Conservation (phyloP, 768 basidiomycete genomes). For the Psilocybe azurescens region DNA sequence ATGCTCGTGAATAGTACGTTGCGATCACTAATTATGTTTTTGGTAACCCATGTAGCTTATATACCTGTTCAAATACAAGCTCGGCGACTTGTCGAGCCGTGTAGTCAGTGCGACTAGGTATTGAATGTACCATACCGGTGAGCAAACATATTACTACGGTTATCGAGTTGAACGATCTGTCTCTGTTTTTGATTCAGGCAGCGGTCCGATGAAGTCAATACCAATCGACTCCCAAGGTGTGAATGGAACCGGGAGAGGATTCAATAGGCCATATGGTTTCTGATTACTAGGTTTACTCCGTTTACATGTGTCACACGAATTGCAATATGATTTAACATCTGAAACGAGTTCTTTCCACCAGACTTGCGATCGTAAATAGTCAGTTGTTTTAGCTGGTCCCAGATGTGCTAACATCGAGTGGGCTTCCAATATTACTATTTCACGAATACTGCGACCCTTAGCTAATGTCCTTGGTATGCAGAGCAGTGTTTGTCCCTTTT, state of each 20-base stretch:
- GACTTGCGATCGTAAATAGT: neutral
- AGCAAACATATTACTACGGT: constrained; percentile 2
- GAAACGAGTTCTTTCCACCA: constrained; percentile 7
- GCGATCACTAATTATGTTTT: too few relatives aligned
- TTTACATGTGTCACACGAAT: neutral
- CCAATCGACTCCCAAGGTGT: neutral
- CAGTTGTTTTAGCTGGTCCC: neutral
- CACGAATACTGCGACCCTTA: neutral
- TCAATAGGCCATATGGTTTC: constrained; percentile 1
- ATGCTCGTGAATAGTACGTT: too few relatives aligned
- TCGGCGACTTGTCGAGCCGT: too few relatives aligned
- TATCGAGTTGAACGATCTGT: neutral
- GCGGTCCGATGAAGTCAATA: constrained; percentile 2
- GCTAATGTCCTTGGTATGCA: neutral
- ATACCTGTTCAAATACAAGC: too few relatives aligned
- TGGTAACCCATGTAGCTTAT: too few relatives aligned
- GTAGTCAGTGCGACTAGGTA: constrained; percentile 1
- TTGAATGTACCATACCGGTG: constrained; percentile 1
- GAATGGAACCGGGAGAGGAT: neutral
- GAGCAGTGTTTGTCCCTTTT: neutral
- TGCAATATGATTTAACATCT: neutral
- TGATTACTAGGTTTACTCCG: constrained; percentile 3
- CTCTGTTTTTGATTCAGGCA: neutral
- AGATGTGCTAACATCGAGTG: constrained; percentile 4
- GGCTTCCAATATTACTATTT: constrained; percentile 4